Base-by-base conservation (phyloP, 495 filamentous ascomycete genomes). In the Venustampulla echinocandica region DNA sequence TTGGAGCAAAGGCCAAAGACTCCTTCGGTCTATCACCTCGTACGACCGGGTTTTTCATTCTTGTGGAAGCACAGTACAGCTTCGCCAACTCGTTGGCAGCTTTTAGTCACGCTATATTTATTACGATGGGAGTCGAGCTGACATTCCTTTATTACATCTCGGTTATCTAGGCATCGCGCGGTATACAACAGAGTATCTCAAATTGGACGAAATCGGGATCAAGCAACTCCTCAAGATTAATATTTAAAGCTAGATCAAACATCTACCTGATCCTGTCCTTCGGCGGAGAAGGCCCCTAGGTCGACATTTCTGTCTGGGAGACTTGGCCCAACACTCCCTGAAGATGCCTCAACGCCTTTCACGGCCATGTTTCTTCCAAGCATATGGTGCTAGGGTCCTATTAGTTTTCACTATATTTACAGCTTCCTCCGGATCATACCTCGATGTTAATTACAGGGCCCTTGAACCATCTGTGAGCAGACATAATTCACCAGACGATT, bases 401-500 rank as follows among this genome's bases (percentile, higher is more conserved):
- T 49, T 40, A 49, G 40, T 35, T 15, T 44, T 41, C 1, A 22
- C 42, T 44, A 11, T 40, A 3, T 1, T 43, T 17, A 20, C 42
- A 30, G 27, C 1, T 21, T 23, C 9, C 7, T 22, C 21, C 15
- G 14, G 28, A 32, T 38, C 37, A 10, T 51, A 55, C 53, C 42
- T 81, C 70, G 19, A 85, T 63, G 38, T 85, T 87, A 55, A 84
- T 76, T 53, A 77, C 77, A 0, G 84, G 84, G 0, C 84, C 84
- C 28, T 80, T 81, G 55, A 84, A 88, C 82, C 83, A 86, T 51
- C 78, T 79, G 10, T 68, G 67, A 0, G 83, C 83, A 25, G 76
- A 75, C 0, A 85, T 59, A 58, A 76, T 73, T 74, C 82, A 89
- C 81, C 83, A 87, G 38, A 85, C 61, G 4, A 71, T 56, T 9